Percentiles rank a stretch among this genome's conserved stretches.
phyloP scores from a whole-genome alignment of 2,329 filamentous ascomycete species.

The Metarhizium robertsii region DNA sequence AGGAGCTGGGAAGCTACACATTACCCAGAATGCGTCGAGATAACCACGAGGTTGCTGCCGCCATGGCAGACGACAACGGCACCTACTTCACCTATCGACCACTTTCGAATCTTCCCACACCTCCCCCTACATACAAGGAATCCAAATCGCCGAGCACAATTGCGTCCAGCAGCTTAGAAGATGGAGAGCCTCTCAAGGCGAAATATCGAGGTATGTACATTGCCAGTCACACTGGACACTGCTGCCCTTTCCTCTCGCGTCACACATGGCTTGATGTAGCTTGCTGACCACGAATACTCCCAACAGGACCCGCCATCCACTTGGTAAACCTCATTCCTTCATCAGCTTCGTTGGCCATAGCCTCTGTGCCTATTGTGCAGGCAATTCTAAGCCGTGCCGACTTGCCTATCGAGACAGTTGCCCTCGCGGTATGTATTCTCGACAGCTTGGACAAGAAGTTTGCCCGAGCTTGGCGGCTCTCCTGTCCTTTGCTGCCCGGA shows the following conservation, averaged over 20 bases:
- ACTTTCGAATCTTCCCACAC: conserved; percentile 58
- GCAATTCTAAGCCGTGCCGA: conserved; percentile 48
- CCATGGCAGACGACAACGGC: conserved; percentile 31
- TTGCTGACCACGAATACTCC: background rate
- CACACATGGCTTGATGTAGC: too few species aligned
- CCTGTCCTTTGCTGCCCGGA: conserved; percentile 38
- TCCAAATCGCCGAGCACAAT: conserved; percentile 29
- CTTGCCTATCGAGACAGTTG: conserved; percentile 51
- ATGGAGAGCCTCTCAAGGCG: conserved; percentile 33
- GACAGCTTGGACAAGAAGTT: conserved; percentile 56
- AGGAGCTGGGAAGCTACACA: background rate
- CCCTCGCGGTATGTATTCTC: conserved; percentile 56
- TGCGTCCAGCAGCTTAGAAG: conserved; percentile 25
- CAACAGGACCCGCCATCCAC: conserved; percentile 54
- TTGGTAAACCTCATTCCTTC: conserved; percentile 58
- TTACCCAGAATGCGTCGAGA: conserved; percentile 5
- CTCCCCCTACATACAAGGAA: conserved; percentile 44
- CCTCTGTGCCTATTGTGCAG: conserved; percentile 51
- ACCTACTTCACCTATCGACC: conserved; percentile 57
- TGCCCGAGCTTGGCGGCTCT: conserved; percentile 51
- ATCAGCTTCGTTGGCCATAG: conserved; percentile 47
- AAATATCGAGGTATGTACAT: conserved; percentile 24
- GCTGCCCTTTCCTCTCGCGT: too few species aligned
- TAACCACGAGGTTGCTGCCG: background rate
- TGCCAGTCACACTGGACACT: too few species aligned